Conservation (phyloP, 306 rosid genomes). For the Vicia villosa region DNA sequence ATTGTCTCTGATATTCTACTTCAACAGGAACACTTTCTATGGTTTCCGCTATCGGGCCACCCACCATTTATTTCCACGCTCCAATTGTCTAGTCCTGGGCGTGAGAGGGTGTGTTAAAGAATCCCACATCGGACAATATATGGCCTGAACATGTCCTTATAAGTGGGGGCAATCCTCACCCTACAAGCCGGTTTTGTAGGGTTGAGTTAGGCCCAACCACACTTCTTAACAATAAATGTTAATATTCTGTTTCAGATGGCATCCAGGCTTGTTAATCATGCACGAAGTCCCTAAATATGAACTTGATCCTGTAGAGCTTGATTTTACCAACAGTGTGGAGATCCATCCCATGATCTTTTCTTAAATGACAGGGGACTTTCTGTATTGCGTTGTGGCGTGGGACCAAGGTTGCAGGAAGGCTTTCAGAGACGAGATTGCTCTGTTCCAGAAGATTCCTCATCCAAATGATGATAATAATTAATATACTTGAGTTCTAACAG, state of each 20-base stretch:
- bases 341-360: constrained; percentile 29
- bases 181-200: no score
- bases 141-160: no score
- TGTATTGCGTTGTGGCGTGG: constrained; percentile 87
- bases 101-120: no score
- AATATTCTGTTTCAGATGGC: constrained; percentile 60
- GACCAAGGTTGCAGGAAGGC: constrained; percentile 89
- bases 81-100: no score
- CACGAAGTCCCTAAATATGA: constrained; percentile 94
- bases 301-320: constrained; percentile 82
- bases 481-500: constrained; percentile 54
- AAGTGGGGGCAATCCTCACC: no score
- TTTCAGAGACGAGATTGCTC: constrained; percentile 85
- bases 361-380: constrained; percentile 76
- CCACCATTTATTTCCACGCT: no score
- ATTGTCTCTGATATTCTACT: constrained; percentile 99
- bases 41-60: no score
- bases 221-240: no score
- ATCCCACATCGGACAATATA: no score
- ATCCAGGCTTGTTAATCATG: constrained; percentile 76
- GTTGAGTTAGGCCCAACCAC: no score
- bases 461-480: constrained; percentile 75
- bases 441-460: constrained; percentile 91
- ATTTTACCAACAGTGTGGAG: constrained; percentile 77
- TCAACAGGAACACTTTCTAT: no score